These are phyloP conservation scores for Trypanosoma caninum DNA, from an alignment of 208 protist species.

Conservation along the genomic window DNA sequence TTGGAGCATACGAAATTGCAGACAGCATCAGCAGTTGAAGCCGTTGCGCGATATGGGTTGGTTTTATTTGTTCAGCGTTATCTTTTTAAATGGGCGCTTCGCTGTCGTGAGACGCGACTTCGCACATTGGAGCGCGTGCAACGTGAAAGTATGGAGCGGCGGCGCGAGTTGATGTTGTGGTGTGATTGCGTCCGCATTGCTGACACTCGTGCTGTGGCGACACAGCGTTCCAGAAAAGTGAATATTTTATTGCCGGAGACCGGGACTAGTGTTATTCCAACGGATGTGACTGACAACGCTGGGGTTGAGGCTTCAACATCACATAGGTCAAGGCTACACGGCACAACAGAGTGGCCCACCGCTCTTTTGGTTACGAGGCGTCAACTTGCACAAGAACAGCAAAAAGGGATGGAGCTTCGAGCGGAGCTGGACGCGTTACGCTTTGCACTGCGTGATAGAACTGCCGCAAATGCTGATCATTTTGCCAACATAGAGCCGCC, in stretches of 20 bases:
- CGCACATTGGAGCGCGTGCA: neutral
- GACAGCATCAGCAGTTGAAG: neutral
- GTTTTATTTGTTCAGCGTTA: neutral
- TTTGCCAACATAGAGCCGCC: neutral
- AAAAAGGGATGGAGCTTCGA: neutral
- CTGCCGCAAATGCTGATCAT: neutral
- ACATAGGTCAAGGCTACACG: neutral
- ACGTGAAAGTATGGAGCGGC: slow-evolving; percentile 15
- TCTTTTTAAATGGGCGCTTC: neutral
- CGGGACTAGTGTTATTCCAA: neutral
- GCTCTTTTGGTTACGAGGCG: neutral
- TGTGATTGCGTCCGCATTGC: slow-evolving; percentile 1
- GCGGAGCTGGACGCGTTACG: slow-evolving; percentile 3
- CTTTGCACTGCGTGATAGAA: slow-evolving; percentile 6
- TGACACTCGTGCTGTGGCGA: neutral
- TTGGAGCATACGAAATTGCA: neutral
- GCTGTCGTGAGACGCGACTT: neutral
- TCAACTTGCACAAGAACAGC: neutral
- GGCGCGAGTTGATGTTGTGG: slow-evolving; percentile 11
- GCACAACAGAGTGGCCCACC: neutral
- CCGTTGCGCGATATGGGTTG: neutral
- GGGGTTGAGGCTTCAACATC: neutral
- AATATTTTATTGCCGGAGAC: too few species aligned
- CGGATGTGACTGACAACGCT: neutral
- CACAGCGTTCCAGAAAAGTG: neutral